Percentiles rank a stretch among this genome's conserved stretches.
These are phyloP conservation scores for Plasmodium malariae DNA, from an alignment of 169 alveolate genomes.

Conservation along the genomic window DNA sequence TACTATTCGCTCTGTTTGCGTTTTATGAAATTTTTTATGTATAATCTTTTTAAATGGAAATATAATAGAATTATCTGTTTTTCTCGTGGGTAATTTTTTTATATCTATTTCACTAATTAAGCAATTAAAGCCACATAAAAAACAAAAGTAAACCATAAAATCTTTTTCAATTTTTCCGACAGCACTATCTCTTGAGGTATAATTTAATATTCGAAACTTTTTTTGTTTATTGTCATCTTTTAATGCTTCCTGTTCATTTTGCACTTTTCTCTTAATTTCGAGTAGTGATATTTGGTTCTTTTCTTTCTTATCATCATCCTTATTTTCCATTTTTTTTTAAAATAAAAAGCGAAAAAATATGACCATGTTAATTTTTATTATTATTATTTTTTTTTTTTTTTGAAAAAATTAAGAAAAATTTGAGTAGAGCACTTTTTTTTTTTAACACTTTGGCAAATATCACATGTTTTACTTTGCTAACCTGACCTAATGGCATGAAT, in stretches of 20 bases:
- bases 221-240: conserved; percentile 53
- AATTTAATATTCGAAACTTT: conserved; percentile 67
- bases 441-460: too few relatives aligned
- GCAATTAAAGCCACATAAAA: conserved; percentile 73
- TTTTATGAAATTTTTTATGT: conserved; percentile 62
- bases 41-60: conserved; percentile 43
- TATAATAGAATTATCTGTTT: conserved; percentile 59
- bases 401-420: too few relatives aligned
- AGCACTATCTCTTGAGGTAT: conserved; percentile 69
- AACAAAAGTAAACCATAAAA: conserved; percentile 67
- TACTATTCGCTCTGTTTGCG: conserved; percentile 32
- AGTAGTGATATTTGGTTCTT: conserved; percentile 49
- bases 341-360: too few relatives aligned
- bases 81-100: conserved; percentile 48
- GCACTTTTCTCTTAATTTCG: conserved; percentile 75
- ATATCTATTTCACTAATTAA: conserved; percentile 73
- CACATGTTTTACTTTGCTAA: too few relatives aligned
- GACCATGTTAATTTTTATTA: too few relatives aligned
- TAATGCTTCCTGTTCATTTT: conserved; percentile 60
- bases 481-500: too few relatives aligned
- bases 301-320: neutral
- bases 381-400: too few relatives aligned
- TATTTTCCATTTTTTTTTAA: conserved; percentile 4
- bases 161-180: conserved; percentile 57
- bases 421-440: too few relatives aligned